Evolutionary conservation across 106 monocot genomes (phyloP), one percentile per base, ranked within the genome.

Genomic region (Phalaenopsis equestris): DNA sequence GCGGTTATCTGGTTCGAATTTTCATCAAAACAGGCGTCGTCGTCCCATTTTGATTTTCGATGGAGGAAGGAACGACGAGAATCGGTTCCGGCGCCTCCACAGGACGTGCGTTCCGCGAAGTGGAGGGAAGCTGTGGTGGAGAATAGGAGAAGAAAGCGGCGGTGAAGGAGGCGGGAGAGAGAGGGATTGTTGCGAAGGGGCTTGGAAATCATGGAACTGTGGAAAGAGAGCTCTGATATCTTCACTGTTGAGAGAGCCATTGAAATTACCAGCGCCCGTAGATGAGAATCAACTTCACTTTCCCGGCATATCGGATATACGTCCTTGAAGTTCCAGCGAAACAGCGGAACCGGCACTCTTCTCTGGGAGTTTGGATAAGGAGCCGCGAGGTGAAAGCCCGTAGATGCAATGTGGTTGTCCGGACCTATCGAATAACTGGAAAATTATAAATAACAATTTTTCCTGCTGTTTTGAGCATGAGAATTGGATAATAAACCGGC

Each of bases 1-100:
- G 83, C 67, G 0, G 83, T 42, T 47, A 73, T 81, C 77, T 81
- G 21, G 80, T 67, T 67, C 48, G 81, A 3, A 42, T 30, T 56
- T 7, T 49, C 76, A 3, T 49, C 12, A 16, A 42, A 76, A 42
- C 48, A 1, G 49, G 76, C 30, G 23, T 76, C 76, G 23, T 49
- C 76, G 19, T 21, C 47, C 75, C 76, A 52, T 12, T 47, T 48
- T 30, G 11, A 49, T 23, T 49, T 47, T 0, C 49, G 49, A 30
- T 42, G 23, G 49, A 24, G 19, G 10, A 49, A 30, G 11, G 76
- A 76, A 4, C 42, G 76, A 42, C 30, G 74, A 43, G 41, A 3
- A 21, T 74, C 43, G n/a, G 74, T 49, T 12, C 76, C 49, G 46
- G 48, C 8, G 0, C 21, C 30, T 16, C 76, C 21, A 3, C 76